Percentiles rank a stretch among this genome's conserved stretches.
Evolutionary conservation across 192 early-diverging fungal species (phyloP).

Genomic region (Backusella psychrophila): DNA sequence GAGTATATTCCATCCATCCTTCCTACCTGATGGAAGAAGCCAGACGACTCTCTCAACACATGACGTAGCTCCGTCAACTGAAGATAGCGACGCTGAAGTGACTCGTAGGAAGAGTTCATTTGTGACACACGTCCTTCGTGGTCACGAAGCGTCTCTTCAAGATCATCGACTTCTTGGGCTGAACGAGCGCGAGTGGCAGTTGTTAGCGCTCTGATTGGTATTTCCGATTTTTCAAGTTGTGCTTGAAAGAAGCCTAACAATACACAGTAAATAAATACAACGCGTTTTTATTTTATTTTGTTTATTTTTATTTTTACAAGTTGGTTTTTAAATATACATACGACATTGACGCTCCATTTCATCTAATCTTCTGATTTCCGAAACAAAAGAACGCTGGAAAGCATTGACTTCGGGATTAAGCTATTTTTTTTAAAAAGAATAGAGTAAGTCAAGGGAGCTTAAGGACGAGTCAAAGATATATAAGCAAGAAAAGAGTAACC

Average conservation of each 20-base stretch:
- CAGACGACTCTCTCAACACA: constrained; percentile 83
- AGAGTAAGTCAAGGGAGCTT: not conserved
- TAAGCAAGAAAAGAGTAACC: not conserved
- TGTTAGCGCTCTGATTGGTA: constrained; percentile 52
- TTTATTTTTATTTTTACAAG: not conserved
- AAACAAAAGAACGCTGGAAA: constrained; percentile 95
- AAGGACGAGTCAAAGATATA: not conserved
- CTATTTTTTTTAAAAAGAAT: constrained; percentile 37
- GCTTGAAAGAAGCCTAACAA: constrained; percentile 71
- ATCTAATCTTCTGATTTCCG: constrained; percentile 92
- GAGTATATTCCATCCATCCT: not conserved
- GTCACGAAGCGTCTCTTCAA: constrained; percentile 77
- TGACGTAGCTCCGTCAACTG: constrained; percentile 89
- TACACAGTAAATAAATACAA: not conserved
- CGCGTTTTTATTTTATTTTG: not conserved
- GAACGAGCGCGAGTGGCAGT: constrained; percentile 63
- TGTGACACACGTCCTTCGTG: constrained; percentile 81
- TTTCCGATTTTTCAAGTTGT: constrained; percentile 78
- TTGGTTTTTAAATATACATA: constrained; percentile 40
- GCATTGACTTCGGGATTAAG: constrained; percentile 93
- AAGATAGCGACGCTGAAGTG: constrained; percentile 82
- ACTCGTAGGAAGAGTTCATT: constrained; percentile 87
- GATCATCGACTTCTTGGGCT: constrained; percentile 91
- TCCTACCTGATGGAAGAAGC: constrained; percentile 75
- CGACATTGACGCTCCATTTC: constrained; percentile 97